Percentiles rank a stretch among this genome's conserved stretches.
Evolutionary conservation across 805 yeast genomes (phyloP).

Genomic region (Kluyveromyces wickerhamii): DNA sequence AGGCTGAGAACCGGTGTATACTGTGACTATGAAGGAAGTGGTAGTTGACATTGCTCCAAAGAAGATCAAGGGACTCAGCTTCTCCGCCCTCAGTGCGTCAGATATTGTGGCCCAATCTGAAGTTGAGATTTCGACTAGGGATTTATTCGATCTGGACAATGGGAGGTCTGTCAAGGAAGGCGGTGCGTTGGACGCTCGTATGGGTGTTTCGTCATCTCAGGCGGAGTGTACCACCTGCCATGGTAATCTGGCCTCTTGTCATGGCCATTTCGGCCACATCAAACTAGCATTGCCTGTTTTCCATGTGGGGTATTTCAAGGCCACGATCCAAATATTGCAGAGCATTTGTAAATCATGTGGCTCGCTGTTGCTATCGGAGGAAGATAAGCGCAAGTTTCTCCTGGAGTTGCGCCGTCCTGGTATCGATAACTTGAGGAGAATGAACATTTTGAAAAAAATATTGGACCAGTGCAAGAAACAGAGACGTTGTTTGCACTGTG

Average conservation of each 20-base stretch:
- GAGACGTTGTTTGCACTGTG: slow-evolving; percentile 81
- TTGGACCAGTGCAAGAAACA: slow-evolving; percentile 93
- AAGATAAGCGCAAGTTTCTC: slow-evolving; percentile 57
- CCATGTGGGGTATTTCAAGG: slow-evolving; percentile 95
- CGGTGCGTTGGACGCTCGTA: slow-evolving; percentile 86
- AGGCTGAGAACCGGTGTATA: no score
- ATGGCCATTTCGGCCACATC: slow-evolving; percentile 97
- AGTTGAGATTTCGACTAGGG: slow-evolving; percentile 87
- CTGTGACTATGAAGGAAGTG: slow-evolving; percentile 32
- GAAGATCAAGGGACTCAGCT: slow-evolving; percentile 81
- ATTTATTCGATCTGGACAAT: slow-evolving; percentile 81
- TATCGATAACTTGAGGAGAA: slow-evolving; percentile 82
- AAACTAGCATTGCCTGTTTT: slow-evolving; percentile 91
- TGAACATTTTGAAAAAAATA: slow-evolving; percentile 77
- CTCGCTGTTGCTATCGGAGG: slow-evolving; percentile 63
- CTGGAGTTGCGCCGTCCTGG: slow-evolving; percentile 81
- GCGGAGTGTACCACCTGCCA: slow-evolving; percentile 85
- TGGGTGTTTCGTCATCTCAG: slow-evolving; percentile 92
- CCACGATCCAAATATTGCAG: slow-evolving; percentile 80
- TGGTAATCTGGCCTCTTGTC: slow-evolving; percentile 88
- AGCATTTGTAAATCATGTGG: slow-evolving; percentile 89
- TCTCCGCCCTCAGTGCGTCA: slow-evolving; percentile 85
- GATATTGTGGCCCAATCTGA: slow-evolving; percentile 92
- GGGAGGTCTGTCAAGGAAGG: slow-evolving; percentile 73
- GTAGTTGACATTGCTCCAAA: slow-evolving; percentile 76